phyloP scores from a whole-genome alignment of 1,284 basidiomycete genomes.

The Apiotrichum sp. region DNA sequence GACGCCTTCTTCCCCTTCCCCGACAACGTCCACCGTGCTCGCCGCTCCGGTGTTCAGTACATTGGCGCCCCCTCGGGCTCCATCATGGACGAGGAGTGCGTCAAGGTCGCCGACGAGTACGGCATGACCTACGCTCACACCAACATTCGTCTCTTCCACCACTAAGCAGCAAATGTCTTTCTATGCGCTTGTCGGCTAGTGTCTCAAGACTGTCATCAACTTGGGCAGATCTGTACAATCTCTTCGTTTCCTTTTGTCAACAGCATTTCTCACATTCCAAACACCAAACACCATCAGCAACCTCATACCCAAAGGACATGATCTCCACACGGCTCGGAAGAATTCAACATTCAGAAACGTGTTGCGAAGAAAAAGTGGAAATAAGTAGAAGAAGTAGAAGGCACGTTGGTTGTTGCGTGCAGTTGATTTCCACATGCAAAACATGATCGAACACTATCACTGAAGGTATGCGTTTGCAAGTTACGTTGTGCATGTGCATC shows the following conservation, averaged over 20 bases:
- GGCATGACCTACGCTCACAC: slow-evolving; percentile 83
- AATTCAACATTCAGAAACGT: not conserved
- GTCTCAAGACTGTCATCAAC: not conserved
- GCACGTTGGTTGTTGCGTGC: no score
- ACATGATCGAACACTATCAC: no score
- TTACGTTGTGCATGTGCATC: no score
- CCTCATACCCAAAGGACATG: not conserved
- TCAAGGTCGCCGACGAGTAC: slow-evolving; percentile 89
- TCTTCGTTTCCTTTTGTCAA: not conserved
- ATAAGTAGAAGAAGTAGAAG: no score
- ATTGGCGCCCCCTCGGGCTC: slow-evolving; percentile 91
- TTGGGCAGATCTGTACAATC: not conserved
- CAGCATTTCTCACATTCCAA: not conserved
- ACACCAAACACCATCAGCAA: not conserved
- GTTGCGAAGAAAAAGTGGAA: no score
- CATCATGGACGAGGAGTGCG: slow-evolving; percentile 93
- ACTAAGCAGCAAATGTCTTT: not conserved
- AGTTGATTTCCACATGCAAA: no score
- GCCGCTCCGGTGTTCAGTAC: slow-evolving; percentile 85
- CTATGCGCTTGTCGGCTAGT: no score
- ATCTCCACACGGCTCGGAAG: not conserved
- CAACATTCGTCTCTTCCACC: slow-evolving; percentile 49
- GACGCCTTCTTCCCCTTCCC: slow-evolving; percentile 99
- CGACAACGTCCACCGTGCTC: slow-evolving; percentile 92
- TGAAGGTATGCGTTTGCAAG: no score